phyloP scores from a whole-genome alignment of 1,284 basidiomycete genomes.

The Polyporus tsugae region DNA sequence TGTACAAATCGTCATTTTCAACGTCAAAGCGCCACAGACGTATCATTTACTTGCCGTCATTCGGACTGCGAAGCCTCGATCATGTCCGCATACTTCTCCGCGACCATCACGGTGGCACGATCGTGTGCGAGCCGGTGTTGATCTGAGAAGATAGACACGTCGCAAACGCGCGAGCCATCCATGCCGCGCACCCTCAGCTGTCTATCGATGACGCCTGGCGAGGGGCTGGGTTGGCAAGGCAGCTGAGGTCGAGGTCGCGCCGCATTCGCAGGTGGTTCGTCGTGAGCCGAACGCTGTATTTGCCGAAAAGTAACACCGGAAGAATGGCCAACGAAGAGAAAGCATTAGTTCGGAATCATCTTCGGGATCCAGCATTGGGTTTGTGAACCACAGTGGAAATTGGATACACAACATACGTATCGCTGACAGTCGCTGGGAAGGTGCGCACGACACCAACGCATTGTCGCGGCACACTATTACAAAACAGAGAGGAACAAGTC shows the following conservation, averaged over 20 bases:
- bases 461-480: neutral
- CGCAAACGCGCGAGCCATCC: neutral
- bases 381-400: neutral
- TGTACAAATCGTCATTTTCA: neutral
- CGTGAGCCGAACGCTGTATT: no score
- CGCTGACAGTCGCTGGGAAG: neutral
- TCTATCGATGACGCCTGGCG: no score
- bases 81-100: neutral
- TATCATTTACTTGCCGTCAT: neutral
- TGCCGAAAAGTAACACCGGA: neutral
- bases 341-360: neutral
- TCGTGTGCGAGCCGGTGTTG: neutral
- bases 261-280: no score
- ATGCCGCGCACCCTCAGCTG: neutral
- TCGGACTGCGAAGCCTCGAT: neutral
- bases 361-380: neutral
- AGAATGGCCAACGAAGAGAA: neutral
- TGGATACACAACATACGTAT: neutral
- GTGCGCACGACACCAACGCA: neutral
- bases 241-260: no score
- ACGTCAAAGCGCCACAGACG: neutral
- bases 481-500: neutral
- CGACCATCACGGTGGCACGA: neutral
- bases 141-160: neutral
- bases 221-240: no score